Evolutionary conservation across 306 rosid species (phyloP).

Genomic region (Leucaena leucocephala): DNA sequence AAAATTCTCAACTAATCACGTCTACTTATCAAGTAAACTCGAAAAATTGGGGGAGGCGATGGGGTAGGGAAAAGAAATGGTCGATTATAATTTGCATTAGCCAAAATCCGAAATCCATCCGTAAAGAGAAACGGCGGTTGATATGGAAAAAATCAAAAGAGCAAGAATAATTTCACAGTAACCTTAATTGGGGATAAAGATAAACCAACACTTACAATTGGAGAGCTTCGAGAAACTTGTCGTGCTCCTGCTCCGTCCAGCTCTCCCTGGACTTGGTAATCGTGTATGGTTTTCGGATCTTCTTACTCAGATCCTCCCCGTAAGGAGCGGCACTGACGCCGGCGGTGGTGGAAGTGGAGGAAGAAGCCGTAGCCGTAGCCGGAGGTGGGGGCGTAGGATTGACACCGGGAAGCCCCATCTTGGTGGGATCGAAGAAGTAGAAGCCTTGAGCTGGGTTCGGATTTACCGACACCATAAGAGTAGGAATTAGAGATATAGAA

Average conservation of each 20-base stretch:
- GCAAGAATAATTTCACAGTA: not conserved
- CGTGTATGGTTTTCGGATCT: conserved; percentile 88
- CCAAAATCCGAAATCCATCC: not conserved
- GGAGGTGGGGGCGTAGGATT: conserved; percentile 44
- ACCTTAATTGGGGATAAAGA: not conserved
- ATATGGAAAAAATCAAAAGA: not conserved
- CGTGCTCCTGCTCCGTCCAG: conserved; percentile 98
- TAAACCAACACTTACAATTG: conserved; percentile 65
- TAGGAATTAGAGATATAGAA: not conserved
- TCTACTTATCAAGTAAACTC: not conserved
- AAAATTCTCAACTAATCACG: not conserved
- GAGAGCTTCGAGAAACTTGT: conserved; percentile 97
- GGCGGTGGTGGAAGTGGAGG: conserved; percentile 10
- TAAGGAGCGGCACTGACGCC: conserved; percentile 19
- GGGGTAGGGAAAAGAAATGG: not conserved
- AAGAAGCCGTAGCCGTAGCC: not conserved
- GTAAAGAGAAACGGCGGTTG: not conserved
- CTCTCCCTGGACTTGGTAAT: conserved; percentile 93
- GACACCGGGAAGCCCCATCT: conserved; percentile 55
- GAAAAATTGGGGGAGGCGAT: not conserved
- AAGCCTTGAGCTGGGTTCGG: conserved; percentile 69
- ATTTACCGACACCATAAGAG: conserved; percentile 70
- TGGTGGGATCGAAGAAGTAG: conserved; percentile 62
- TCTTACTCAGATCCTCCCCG: conserved; percentile 65
- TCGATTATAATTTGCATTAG: not conserved